Evolutionary conservation across 139 green algal species (phyloP), one percentile per base, ranked within the genome.

Genomic region (Picochlorum sp.): DNA sequence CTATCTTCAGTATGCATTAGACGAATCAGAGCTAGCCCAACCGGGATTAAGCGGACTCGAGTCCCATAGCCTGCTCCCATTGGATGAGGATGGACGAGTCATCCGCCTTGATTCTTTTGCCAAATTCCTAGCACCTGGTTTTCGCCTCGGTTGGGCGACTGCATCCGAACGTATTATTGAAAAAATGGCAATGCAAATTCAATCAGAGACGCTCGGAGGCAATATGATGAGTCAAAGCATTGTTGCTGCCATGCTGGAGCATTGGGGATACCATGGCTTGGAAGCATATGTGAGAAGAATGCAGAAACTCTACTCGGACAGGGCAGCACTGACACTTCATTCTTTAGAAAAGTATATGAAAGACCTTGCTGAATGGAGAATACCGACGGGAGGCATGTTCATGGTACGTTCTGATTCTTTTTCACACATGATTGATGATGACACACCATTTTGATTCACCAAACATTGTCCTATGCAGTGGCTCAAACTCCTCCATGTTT

Each of bases 81-180:
- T 30, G 15, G 87, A 92, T 61, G 63, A 45, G 6, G 78, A 88
- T 41, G 75, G 80, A 15, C 76, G 87, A 1, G 87, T 95, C 6
- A 49, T 92, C 0, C 73, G 87, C 4, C 44, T 91, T 3, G 87
- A 95, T 78, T 86, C 78, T 23, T 87, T 95, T 55, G 66, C 81
- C 23, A 95, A 95, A 60, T 74, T 75, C 23, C 24, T 83, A 67
- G 26, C 47, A 4, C 85, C 85, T 2, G 85, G 79, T 4, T 74
- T 84, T 69, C 75, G 86, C 31, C 73, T 91, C 57, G 84, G 84
- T 24, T 93, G 86, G 86, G 66, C 85, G 9, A 82, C 83, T 1
- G 84, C 70, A 15, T 60, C 73, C 0, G 67, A 70, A 0, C 6
- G 47, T 3, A 56, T 89, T 34, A 52, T 79, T 7, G 34, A 68